Evolutionary conservation across 2,329 filamentous ascomycete species (phyloP), one percentile per base, ranked within the genome.

Genomic region (Fusarium euwallaceae): DNA sequence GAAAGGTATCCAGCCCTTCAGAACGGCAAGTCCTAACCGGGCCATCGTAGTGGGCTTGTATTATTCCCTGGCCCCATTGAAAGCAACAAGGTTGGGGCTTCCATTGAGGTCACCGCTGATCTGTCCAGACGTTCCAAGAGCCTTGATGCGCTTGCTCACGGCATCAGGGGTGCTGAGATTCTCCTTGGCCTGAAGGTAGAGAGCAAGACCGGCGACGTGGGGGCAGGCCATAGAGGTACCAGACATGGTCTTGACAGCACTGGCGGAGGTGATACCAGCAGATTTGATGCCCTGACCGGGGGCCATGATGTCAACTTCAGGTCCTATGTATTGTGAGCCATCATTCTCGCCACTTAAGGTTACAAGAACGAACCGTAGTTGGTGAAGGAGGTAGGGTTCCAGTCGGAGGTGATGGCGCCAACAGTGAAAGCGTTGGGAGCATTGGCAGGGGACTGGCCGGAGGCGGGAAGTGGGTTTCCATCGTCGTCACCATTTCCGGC

Each of bases 151-250:
- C 16, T 22, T 37, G 45, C 37, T 63, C 45, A 63, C 45, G 2
- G 34, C 61, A 22, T 22, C 27, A 9, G 41, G 41, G 10, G n/a
- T 34, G 16, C 6, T 55, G 29, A 63, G 51, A 24, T 45, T 34
- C 32, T 63, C 61, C 20, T 55, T 36, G 9, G 41, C 36, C 6
- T 45, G 45, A 37, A 63, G 61, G 7, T 89, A 90, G 2, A 86
- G 81, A 4, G 84, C 87, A 1, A 90, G 75, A 1, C 88, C 88
- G n/a, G 86, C 83, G 62, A 90, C 82, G 67, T 89, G 87, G 4
- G 88, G 88, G 10, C 84, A 80, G 11, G 88, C 86, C 86, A 89
- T 89, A 0, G 85, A 88, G 3, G 88, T 91, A 24, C 89, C 88
- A 2, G 82, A 85, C 60, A 86, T 81, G 2, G 73, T 80, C 29